These are phyloP conservation scores for Saccharomycopsis amapae DNA, from an alignment of 805 yeast species.

Conservation along the genomic window DNA sequence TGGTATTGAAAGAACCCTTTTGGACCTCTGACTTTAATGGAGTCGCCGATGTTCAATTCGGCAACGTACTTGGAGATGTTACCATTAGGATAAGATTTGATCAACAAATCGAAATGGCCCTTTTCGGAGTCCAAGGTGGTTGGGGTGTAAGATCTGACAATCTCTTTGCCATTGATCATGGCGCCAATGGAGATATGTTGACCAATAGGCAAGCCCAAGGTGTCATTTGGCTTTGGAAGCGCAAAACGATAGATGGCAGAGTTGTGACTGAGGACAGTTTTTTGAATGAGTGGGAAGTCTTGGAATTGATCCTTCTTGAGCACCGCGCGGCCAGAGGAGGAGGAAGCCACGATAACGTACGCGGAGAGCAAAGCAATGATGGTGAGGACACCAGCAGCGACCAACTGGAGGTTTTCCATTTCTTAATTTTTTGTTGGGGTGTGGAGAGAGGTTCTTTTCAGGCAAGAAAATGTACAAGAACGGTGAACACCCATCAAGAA, in stretches of 20 bases:
- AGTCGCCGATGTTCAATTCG: constrained; percentile 68
- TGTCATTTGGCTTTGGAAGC: constrained; percentile 65
- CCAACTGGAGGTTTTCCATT: constrained; percentile 17
- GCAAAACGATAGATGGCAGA: constrained; percentile 79
- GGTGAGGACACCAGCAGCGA: constrained; percentile 16
- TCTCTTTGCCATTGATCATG: constrained; percentile 66
- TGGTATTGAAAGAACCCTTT: constrained; percentile 80
- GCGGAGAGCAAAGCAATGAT: constrained; percentile 22
- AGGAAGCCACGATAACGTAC: constrained; percentile 25
- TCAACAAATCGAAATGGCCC: constrained; percentile 79
- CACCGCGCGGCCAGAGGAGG: constrained; percentile 39
- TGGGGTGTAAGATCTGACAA: constrained; percentile 86
- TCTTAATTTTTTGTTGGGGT: too few species aligned
- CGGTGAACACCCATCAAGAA: too few species aligned
- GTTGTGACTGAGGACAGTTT: constrained; percentile 70
- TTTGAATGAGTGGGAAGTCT: constrained; percentile 73
- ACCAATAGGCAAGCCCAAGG: constrained; percentile 86
- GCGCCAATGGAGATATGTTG: constrained; percentile 86
- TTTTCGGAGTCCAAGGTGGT: constrained; percentile 69
- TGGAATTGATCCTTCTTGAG: constrained; percentile 61
- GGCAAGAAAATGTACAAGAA: too few species aligned
- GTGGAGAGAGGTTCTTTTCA: too few species aligned
- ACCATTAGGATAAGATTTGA: constrained; percentile 82
- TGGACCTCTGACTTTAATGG: constrained; percentile 79
- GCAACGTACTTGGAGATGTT: constrained; percentile 73